A percentile compares a stretch with the other conserved stretches of the same genome.
phyloP scores from a whole-genome alignment of 331 rosid species.

The Telfairia occidentalis region DNA sequence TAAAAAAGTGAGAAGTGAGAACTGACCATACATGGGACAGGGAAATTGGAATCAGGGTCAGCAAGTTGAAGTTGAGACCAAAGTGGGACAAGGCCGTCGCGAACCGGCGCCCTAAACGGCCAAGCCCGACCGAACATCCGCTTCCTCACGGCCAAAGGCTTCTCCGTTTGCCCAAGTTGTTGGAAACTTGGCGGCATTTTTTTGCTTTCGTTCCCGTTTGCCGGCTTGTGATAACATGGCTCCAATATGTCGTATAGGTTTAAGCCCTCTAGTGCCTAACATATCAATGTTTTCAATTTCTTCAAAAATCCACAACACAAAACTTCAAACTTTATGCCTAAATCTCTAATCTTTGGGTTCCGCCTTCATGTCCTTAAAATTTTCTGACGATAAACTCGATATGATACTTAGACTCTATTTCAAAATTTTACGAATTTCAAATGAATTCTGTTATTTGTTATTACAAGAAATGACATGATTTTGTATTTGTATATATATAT shows the following conservation, averaged over 20 bases:
- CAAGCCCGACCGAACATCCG: conserved; percentile 48
- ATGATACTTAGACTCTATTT: too few species aligned
- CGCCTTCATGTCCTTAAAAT: too few species aligned
- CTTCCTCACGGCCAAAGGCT: conserved; percentile 28
- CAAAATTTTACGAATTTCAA: too few species aligned
- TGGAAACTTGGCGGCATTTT: conserved; percentile 31
- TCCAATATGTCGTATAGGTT: conserved; percentile 37
- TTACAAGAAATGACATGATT: too few species aligned
- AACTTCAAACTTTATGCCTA: too few species aligned
- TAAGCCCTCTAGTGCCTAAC: conserved; percentile 21
- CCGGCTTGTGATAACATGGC: conserved; percentile 31
- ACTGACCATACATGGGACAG: conserved; percentile 33
- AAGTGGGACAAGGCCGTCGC: conserved; percentile 28
- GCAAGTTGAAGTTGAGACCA: conserved; percentile 34
- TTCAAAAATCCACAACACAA: too few species aligned
- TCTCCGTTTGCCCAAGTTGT: conserved; percentile 27
- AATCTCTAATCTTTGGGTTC: too few species aligned
- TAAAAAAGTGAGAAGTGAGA: too few species aligned
- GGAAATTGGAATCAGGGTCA: not conserved
- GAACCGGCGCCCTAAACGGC: conserved; percentile 32
- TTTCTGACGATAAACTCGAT: too few species aligned
- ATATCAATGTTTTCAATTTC: too few species aligned
- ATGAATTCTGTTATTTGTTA: too few species aligned
- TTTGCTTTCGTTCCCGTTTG: not conserved
- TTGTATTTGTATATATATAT: too few species aligned